Evolutionary conservation across 176 grass and related monocot genomes (phyloP), one percentile per base, ranked within the genome.

Genomic region (barley (Hordeum vulgare)): DNA sequence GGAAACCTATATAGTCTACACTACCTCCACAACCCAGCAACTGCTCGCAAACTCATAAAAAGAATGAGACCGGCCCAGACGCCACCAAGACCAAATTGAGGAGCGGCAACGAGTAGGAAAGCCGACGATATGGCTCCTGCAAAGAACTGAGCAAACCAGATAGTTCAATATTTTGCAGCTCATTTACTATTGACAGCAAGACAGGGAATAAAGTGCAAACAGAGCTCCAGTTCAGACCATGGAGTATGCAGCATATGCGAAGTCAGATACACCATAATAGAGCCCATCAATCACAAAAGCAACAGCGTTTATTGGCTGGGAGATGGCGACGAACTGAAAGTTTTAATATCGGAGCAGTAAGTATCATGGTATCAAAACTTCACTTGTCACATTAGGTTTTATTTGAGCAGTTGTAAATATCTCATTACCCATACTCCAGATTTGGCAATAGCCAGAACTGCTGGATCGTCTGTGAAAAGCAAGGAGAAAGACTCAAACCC

Each of bases 191-290:
- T 33, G 26, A 74, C 71, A 20, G 9, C 18, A 36, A 25, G 44
- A 35, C 1, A 7, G 51, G 10, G 23, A 3, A 85, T 59, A 59
- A 9, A 59, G 15, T 60, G 68, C 57, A 23, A 77, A 66, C 59
- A 28, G 60, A 49, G 61, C 53, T 87, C 51, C 61, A 51, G 28
- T 87, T 40, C 53, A 51, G 27, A 95, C 96, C 90, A 75, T 95
- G 10, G 96, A 98, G 74, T 98, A 95, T 62, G 96, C 96, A 40
- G 96, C 96, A 85, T 90, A 95, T 11, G 90, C 83, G 71, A 98
- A 98, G 44, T 98, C 95, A 37, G 85, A 98, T 76, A 98, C 90
- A 72, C 92, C 96, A 64, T 94, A 97, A 71, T 97, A 94, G 20
- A 97, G 92, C 15, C 92, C 95, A 71, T 97, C 92, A 0, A 73